A percentile compares a stretch with the other conserved stretches of the same genome.
Conservation (phyloP, 2,329 filamentous ascomycete genomes). For the Penicillium sp. region DNA sequence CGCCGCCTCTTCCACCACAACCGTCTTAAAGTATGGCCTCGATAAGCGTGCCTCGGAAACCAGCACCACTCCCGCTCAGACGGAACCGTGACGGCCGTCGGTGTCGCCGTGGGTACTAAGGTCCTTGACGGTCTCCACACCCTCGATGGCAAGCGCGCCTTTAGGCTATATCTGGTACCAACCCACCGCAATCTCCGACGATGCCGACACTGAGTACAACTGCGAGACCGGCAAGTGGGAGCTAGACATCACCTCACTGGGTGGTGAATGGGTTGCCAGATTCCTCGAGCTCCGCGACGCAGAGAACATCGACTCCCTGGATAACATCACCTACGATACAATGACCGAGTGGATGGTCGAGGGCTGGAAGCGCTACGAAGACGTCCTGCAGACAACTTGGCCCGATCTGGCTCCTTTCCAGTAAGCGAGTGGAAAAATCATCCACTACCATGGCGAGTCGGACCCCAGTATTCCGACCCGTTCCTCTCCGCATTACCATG, state of each 20-base stretch:
- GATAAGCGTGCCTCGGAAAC: too few relatives aligned
- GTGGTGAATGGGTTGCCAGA: conserved; percentile 34
- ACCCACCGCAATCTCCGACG: conserved; percentile 30
- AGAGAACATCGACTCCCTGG: conserved; percentile 4
- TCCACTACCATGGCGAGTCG: conserved; percentile 1
- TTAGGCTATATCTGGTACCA: conserved; percentile 45
- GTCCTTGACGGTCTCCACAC: conserved; percentile 38
- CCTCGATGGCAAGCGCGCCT: conserved; percentile 33
- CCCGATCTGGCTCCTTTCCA: conserved; percentile 1
- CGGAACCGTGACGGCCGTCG: not conserved
- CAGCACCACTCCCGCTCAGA: not conserved
- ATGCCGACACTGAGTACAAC: conserved; percentile 39
- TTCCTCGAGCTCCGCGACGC: conserved; percentile 5
- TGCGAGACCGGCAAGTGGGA: conserved; percentile 31
- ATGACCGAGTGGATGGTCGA: conserved; percentile 4
- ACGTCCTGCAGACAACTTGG: conserved; percentile 1
- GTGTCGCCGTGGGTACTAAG: conserved; percentile 23
- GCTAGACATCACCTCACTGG: conserved; percentile 32
- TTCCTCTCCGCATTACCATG: not conserved
- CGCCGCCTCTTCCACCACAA: not conserved
- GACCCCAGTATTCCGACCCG: not conserved
- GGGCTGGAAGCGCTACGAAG: conserved; percentile 1
- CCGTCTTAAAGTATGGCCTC: too few relatives aligned
- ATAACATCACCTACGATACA: conserved; percentile 3
- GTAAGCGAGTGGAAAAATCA: conserved; percentile 3